These are phyloP conservation scores for Fistulifera solaris DNA, from an alignment of 108 stramenopile species.

Conservation along the genomic window DNA sequence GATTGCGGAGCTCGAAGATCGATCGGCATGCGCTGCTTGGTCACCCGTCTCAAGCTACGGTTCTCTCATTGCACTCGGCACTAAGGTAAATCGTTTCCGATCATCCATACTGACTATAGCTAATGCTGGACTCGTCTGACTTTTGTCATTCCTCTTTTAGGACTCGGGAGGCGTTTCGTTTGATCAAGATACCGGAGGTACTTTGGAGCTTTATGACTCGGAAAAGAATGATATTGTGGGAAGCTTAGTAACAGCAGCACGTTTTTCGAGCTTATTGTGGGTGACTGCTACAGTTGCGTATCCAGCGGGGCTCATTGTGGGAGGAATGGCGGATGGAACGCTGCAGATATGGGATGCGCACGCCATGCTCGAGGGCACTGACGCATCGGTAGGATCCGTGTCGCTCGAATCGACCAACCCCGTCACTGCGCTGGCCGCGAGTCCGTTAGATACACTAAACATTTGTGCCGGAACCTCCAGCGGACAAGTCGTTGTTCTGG, in stretches of 20 bases:
- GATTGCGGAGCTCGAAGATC: conserved; percentile 57
- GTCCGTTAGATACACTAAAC: conserved; percentile 57
- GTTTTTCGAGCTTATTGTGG: conserved; percentile 65
- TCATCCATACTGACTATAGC: neutral
- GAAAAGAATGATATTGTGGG: conserved; percentile 40
- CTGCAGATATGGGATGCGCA: conserved; percentile 87
- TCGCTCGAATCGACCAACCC: conserved; percentile 38
- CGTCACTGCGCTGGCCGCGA: conserved; percentile 82
- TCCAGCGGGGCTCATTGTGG: conserved; percentile 78
- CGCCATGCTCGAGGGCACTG: conserved; percentile 31
- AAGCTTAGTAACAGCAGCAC: conserved; percentile 62
- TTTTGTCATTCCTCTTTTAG: conserved; percentile 10
- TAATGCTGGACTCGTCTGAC: neutral
- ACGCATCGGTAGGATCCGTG: conserved; percentile 33
- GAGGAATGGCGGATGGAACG: conserved; percentile 93
- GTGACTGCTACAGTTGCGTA: conserved; percentile 16
- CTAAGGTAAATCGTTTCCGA: conserved; percentile 47
- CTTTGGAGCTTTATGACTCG: conserved; percentile 77
- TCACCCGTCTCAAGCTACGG: conserved; percentile 40
- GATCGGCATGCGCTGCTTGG: conserved; percentile 61
- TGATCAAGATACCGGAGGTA: conserved; percentile 88
- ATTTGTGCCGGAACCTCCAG: conserved; percentile 82
- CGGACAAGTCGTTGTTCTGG: conserved; percentile 63
- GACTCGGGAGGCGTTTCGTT: conserved; percentile 65
- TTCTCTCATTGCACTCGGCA: conserved; percentile 64